A percentile compares a stretch with the other conserved stretches of the same genome.
Conservation (phyloP, 805 yeast genomes). For the Candida odintsovae region DNA sequence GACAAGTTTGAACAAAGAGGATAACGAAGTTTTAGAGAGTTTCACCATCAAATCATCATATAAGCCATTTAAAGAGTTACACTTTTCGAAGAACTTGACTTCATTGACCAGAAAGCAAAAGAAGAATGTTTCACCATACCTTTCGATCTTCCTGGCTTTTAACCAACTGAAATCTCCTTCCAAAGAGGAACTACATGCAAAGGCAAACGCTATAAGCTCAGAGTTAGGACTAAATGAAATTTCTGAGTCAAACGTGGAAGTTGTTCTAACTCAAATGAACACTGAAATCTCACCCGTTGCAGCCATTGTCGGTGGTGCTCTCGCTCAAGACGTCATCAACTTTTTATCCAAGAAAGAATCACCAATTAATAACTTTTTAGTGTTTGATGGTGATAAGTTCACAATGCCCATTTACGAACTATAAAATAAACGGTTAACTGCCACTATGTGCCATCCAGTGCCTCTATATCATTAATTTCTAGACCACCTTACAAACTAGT, state of each 20-base stretch:
- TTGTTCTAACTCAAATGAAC: conserved; percentile 40
- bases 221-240: conserved; percentile 36
- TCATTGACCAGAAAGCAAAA: conserved; percentile 31
- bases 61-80: conserved; percentile 30
- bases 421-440: conserved; percentile 21
- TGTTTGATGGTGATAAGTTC: conserved; percentile 66
- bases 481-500: no score
- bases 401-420: conserved; percentile 73
- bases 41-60: conserved; percentile 33
- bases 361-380: conserved; percentile 75
- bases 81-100: conserved; percentile 22
- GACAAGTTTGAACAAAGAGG: conserved; percentile 26
- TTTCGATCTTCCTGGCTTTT: conserved; percentile 56
- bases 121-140: conserved; percentile 45
- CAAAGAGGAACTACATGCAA: conserved; percentile 24
- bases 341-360: conserved; percentile 66
- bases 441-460: no score
- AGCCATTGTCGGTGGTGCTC: conserved; percentile 83
- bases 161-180: conserved; percentile 34
- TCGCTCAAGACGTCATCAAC: conserved; percentile 89
- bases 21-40: conserved; percentile 31
- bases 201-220: conserved; percentile 27
- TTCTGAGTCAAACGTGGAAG: conserved; percentile 35
- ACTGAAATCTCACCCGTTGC: conserved; percentile 78
- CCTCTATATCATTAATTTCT: no score